These are phyloP conservation scores for Colletotrichum sidae DNA, from an alignment of 2,329 filamentous ascomycete genomes.

Conservation along the genomic window DNA sequence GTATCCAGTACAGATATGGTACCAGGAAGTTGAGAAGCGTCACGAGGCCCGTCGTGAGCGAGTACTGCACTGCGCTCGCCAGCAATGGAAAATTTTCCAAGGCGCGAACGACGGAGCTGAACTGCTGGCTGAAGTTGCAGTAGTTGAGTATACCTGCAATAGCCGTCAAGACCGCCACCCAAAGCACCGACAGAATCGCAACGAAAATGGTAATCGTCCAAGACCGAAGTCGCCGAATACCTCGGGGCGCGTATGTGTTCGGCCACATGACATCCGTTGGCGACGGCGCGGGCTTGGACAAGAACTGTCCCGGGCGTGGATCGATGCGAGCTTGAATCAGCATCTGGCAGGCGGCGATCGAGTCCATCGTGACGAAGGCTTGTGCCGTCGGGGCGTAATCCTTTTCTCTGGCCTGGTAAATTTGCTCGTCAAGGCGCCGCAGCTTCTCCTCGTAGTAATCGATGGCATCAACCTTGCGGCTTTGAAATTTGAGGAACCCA, in stretches of 20 bases:
- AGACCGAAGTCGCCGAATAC: conserved; percentile 78
- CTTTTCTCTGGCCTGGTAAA: conserved; percentile 76
- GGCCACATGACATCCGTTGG: conserved; percentile 95
- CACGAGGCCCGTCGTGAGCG: conserved; percentile 85
- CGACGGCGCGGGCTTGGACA: conserved; percentile 87
- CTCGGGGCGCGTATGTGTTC: conserved; percentile 87
- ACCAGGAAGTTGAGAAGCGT: conserved; percentile 91
- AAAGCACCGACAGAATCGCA: conserved; percentile 84
- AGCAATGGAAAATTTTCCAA: conserved; percentile 79
- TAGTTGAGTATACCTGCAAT: conserved; percentile 84
- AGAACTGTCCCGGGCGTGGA: conserved; percentile 84
- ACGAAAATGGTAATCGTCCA: conserved; percentile 90
- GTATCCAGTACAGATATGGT: conserved; percentile 93
- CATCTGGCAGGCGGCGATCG: conserved; percentile 93
- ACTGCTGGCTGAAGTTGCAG: conserved; percentile 80
- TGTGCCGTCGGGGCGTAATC: conserved; percentile 83
- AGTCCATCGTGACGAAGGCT: conserved; percentile 98
- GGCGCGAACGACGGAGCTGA: conserved; percentile 75
- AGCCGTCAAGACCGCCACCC: conserved; percentile 84
- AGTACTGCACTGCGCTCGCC: conserved; percentile 77
- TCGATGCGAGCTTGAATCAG: conserved; percentile 94
- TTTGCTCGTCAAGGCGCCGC: conserved; percentile 80
- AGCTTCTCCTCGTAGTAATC: conserved; percentile 94
- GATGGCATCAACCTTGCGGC: conserved; percentile 85
- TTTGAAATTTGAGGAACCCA: conserved; percentile 79